Conservation (phyloP, 2,329 filamentous ascomycete species). For the Magnaporthiopsis rhizophila region DNA sequence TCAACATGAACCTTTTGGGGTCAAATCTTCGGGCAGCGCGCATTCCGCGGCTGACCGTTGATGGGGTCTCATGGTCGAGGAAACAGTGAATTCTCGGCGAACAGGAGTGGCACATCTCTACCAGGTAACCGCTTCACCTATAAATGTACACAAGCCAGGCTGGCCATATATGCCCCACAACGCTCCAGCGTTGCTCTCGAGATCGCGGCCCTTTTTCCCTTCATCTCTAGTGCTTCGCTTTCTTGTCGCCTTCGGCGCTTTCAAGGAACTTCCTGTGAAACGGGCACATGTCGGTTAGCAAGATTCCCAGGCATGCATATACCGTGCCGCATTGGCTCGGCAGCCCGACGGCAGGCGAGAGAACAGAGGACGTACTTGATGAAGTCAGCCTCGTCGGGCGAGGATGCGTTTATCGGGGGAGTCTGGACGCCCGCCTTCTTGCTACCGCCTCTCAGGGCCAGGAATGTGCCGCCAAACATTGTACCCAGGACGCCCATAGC, state of each 20-base stretch:
- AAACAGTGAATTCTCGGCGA: not conserved
- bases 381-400: slow-evolving; percentile 56
- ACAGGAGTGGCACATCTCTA: not conserved
- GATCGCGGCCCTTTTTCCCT: not conserved
- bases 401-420: slow-evolving; percentile 54
- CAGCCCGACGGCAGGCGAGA: slow-evolving; percentile 6
- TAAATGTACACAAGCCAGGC: slow-evolving; percentile 9
- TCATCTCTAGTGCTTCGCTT: slow-evolving; percentile 30
- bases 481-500: slow-evolving; percentile 47
- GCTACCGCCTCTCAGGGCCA: slow-evolving; percentile 36
- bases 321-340: not conserved
- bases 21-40: not conserved
- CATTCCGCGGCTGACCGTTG: not conserved
- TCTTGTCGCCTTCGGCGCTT: slow-evolving; percentile 32
- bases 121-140: slow-evolving; percentile 4
- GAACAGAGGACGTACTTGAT: slow-evolving; percentile 44
- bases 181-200: not conserved
- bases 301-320: not conserved
- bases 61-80: not conserved
- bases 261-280: slow-evolving; percentile 39
- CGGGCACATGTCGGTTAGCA: not conserved
- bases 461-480: slow-evolving; percentile 41
- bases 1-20: not conserved
- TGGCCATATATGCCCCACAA: slow-evolving; percentile 1
- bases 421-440: slow-evolving; percentile 34